A percentile compares a stretch with the other conserved stretches of the same genome.
Conservation (phyloP, 2,329 filamentous ascomycete species). For the Beauveria sp. region DNA sequence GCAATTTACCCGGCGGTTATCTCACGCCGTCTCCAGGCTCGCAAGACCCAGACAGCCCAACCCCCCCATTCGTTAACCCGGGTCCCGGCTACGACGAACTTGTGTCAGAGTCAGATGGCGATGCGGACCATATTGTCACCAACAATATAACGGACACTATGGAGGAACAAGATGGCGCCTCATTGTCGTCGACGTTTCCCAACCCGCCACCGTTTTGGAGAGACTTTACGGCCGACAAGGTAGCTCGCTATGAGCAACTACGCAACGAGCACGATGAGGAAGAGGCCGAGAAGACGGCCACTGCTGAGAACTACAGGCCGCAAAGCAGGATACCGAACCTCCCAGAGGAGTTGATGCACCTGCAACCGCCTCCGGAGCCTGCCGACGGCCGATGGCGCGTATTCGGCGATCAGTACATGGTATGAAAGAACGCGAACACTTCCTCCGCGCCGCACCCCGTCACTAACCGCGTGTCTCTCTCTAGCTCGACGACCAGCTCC, state of each 20-base stretch:
- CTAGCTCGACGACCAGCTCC: constrained; percentile 53
- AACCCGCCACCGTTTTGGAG: constrained; percentile 86
- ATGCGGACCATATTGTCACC: not conserved
- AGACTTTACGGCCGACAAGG: constrained; percentile 72
- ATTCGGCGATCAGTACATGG: constrained; percentile 62
- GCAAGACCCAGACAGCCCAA: not conserved
- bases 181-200: constrained; percentile 64
- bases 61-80: not conserved
- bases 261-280: constrained; percentile 31
- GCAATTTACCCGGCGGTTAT: constrained; percentile 24
- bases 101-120: not conserved
- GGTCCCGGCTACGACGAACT: not conserved
- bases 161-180: constrained; percentile 45
- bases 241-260: constrained; percentile 45
- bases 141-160: constrained; percentile 31
- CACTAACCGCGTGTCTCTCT: not conserved
- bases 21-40: constrained; percentile 8
- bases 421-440: constrained; percentile 18
- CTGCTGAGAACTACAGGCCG: constrained; percentile 19
- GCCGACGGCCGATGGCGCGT: constrained; percentile 61
- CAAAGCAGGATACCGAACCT: constrained; percentile 40
- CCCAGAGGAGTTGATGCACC: constrained; percentile 63
- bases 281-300: constrained; percentile 15
- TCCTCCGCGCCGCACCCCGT: not conserved
- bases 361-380: constrained; percentile 76